Base-by-base conservation (phyloP, 1,284 basidiomycete genomes). In the Ganoderma sp. region DNA sequence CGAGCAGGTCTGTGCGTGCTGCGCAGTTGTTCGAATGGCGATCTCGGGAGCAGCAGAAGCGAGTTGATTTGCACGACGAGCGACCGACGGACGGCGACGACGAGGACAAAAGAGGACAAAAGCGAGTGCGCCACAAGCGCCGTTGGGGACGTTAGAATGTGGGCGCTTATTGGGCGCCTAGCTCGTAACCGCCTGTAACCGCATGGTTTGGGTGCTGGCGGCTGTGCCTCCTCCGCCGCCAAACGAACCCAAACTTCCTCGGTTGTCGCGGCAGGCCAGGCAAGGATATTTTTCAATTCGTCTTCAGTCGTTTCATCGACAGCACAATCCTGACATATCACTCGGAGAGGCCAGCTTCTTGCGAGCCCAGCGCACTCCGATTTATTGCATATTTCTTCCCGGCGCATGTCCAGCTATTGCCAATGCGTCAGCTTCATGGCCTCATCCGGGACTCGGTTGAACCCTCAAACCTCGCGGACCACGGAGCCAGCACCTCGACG, bases 31-130 rank as follows among this genome's bases (percentile, higher is more conserved):
- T 25, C 22, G 3, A 10, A 6, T 25, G 22, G 5, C 48, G 14
- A 25, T 25, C 22, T 25, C 48, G 48, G 48, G 48, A 5, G 12
- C 22, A 6, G 48, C 48, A 12, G 48, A 52, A 52, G 48, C 12
- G 48, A 52, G 48, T 52, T 52, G 22, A 52, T 52, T 52, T 52
- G 48, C 48, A 52, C 12, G 48, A 25, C 48, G 48, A 52, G 48
- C 43, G 19, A 45, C 8, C 37, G 37, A 39, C 37, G 32, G 17
- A 45, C 43, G 22, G 4, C 48, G 22, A 25, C 25, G 25, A 28
- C 25, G 25, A 28, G 25, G 25, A 28, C 25, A 28, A 28, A 32
- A 32, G 32, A 32, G 3, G 22, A 50, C 22, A 9, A 50, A 8
- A 12, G 12, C 48, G 3, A 52, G 22, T 1, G 43, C 6, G 43